Conservation (phyloP, 768 basidiomycete genomes). For the Auricularia sp. region DNA sequence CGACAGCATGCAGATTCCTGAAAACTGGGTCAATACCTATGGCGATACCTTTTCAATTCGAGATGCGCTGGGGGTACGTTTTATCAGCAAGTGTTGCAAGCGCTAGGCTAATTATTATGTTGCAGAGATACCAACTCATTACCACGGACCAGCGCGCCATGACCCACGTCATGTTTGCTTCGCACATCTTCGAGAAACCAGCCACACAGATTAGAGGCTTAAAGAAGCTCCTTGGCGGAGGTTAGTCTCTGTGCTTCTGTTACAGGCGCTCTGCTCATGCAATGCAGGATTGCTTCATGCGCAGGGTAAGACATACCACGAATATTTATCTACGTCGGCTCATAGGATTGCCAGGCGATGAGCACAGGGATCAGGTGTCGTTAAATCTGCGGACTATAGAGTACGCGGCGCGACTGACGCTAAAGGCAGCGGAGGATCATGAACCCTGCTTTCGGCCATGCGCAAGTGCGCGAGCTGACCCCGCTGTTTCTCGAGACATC, state of each 20-base stretch:
- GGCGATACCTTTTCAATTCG: no score
- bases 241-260: background rate
- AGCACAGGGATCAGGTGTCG: background rate
- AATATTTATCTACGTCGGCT: background rate
- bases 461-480: conserved; percentile 48
- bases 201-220: conserved; percentile 17
- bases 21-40: no score
- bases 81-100: no score
- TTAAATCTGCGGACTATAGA: background rate
- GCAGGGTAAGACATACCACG: background rate
- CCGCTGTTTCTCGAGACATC: conserved; percentile 49
- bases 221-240: conserved; percentile 9
- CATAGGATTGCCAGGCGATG: background rate
- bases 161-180: conserved; percentile 51
- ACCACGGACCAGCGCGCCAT: conserved; percentile 55
- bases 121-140: conserved; percentile 27
- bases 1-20: no score
- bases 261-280: no score
- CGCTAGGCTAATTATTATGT: background rate
- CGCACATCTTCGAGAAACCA: conserved; percentile 47
- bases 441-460: conserved; percentile 60
- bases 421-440: background rate
- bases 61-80: no score
- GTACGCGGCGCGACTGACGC: background rate
- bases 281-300: background rate